Base-by-base conservation (phyloP, 331 rosid species). In the Quercus phellos region DNA sequence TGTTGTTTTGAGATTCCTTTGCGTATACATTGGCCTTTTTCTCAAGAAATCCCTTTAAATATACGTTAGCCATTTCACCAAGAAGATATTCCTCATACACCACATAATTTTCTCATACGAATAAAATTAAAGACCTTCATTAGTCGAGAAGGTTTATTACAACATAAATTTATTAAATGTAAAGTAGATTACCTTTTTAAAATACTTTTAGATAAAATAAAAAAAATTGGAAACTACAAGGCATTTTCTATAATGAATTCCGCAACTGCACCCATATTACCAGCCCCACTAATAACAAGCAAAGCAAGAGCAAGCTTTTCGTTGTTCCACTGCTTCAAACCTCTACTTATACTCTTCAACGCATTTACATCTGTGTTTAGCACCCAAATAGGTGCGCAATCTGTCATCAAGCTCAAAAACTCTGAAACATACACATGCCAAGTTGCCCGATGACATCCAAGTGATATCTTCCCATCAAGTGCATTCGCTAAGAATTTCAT, bases 181-280 rank as follows among this genome's bases (percentile, higher is more conserved):
- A 22, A 58, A 58, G 18, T 14, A 10, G 42, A 14, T 5, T 26
- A 26, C 35, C 19, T 4, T 60, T 16, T 26, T 13, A 27, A 63
- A 5, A 58, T 27, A 51, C 7, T 34, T 5, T 34, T 34, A 34
- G 38, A 32, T 32, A 69, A 17, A 12, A 54, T 43, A 24, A 7
- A 74, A n/a, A 58, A 43, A 2, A 32, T 34, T 16, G n/a, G 26
- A n/a, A 66, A 18, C 82, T 58, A 90, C 72, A 55, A 76, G 64
- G 76, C 82, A 50, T 76, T 64, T 67, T 87, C 77, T 60, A 89
- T 84, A 13, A 89, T 85, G 72, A 89, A 84, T 68, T 90, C 96
- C 54, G 90, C 93, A 61, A 90, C 93, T 42, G 96, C 96, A 30
- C 93, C 93, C 96, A 90, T 90, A 11, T 88, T 72, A 46, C 79